Evolutionary conservation across 306 rosid species (phyloP), one percentile per base, ranked within the genome.

Genomic region (Quercus rubra): DNA sequence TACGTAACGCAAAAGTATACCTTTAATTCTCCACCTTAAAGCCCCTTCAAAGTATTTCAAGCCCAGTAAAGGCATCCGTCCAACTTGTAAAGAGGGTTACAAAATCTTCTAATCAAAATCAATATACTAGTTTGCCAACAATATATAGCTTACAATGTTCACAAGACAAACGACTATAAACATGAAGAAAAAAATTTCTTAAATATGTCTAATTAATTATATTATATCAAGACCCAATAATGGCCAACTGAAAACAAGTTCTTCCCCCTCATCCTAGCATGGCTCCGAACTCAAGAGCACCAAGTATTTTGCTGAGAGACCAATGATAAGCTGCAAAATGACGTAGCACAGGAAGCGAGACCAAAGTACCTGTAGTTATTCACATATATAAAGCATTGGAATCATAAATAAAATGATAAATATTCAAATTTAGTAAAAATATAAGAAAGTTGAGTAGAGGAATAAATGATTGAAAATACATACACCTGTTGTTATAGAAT

Each of bases 401-500:
- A 64, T 19, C 41, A 67, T 18, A 9, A 19, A 35, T 18, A 9
- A 68, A 38, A 19, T 30, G 18, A 19, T 9, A 33, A 5, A 19
- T 33, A 27, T 30, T 64, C 21, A 35, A 38, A 33, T 68, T 35
- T 35, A 33, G 35, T 19, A 8, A 15, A 41, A 66, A 66, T 14
- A 21, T 6, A 35, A 9, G 54, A 67, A 67, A 15, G 70, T 3
- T 64, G 4, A 67, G 25, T 1, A 52, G 31, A 71, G 73, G 76
- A 78, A 73, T 58, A 33, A 46, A 43, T 33, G 64, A 74, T 58
- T 30, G 67, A 79, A 18, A 9, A 84, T 20, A 67, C 95, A 88
- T 78, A 82, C 95, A 77, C 85, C 77, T 23, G 55, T 64, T 58
- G 70, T 64, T 49, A 49, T 27, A 18, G 67, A 59, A 72, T 73